Conservation (phyloP, 2,329 filamentous ascomycete species). For the Aureobasidium sp. region DNA sequence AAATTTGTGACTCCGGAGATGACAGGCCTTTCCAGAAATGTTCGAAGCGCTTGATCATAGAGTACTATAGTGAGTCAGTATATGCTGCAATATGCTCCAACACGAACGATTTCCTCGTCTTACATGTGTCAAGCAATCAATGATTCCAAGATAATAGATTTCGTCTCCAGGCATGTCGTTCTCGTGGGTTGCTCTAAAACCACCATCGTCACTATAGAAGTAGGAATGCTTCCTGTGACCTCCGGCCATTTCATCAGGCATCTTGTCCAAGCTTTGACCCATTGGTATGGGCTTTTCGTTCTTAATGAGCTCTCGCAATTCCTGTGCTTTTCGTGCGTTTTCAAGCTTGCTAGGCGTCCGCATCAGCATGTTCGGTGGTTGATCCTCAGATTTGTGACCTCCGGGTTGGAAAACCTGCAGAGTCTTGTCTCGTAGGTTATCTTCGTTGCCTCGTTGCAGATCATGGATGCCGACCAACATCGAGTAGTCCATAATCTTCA, state of each 20-base stretch:
- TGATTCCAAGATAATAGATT: constrained; percentile 96
- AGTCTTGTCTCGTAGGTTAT: constrained; percentile 84
- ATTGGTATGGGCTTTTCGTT: constrained; percentile 90
- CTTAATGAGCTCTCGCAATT: constrained; percentile 86
- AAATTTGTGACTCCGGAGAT: constrained; percentile 78
- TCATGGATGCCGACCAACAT: constrained; percentile 93
- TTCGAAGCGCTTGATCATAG: constrained; percentile 87
- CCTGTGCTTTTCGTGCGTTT: constrained; percentile 80
- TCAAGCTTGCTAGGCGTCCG: constrained; percentile 92
- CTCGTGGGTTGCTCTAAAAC: constrained; percentile 87
- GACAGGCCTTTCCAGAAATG: constrained; percentile 95
- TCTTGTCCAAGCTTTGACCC: constrained; percentile 70
- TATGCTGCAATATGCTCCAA: background rate
- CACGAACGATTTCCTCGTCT: constrained; percentile 35
- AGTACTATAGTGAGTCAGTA: constrained; percentile 57
- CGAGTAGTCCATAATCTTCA: constrained; percentile 99
- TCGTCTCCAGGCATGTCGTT: constrained; percentile 78
- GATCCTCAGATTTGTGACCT: constrained; percentile 45
- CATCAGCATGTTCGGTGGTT: constrained; percentile 57
- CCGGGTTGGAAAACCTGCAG: constrained; percentile 90
- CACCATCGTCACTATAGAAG: constrained; percentile 92
- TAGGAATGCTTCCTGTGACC: constrained; percentile 69
- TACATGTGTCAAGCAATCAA: constrained; percentile 95
- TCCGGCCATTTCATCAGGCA: constrained; percentile 77
- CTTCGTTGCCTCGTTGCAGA: constrained; percentile 81